Evolutionary conservation across 371 early-diverging fungal genomes (phyloP), one percentile per base, ranked within the genome.

Genomic region (Mortierella sp.): DNA sequence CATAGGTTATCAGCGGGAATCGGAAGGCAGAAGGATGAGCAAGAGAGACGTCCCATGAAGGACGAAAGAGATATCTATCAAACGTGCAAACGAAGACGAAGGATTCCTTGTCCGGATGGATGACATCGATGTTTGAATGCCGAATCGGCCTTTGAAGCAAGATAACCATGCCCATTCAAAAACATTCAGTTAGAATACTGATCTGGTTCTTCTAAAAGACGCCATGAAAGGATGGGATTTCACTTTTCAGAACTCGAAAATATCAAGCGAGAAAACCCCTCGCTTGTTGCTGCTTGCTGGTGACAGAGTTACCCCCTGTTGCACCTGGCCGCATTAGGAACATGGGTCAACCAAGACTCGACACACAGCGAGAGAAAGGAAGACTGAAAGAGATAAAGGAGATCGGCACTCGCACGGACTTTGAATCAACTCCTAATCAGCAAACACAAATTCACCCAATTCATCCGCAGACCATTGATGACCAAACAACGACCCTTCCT

Each of bases 331-430:
- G n/a, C n/a, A n/a, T n/a, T n/a, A n/a, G 61, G 16, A 61, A 61
- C n/a, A 14, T 29, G 37, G 8, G 61, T n/a, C n/a, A n/a, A n/a
- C 10, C 37, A 34, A 61, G 61, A 37, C 61, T 34, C 22, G 37
- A 55, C 55, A 53, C 43, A 19, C 26, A 24, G 43, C 3, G 61
- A 5, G 43, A 22, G 44, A 47, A 45, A 61, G n/a, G 47, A 11
- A 37, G 31, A 71, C n/a, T n/a, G 11, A 39, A 43, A 40, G 45
- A 64, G 2, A 64, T 13, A 6, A 61, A 31, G 61, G 22, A 22
- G 61, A 58, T 34, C 61, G 34, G 16, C 58, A 39, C 37, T 61
- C 61, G 61, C 61, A 61, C 61, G 61, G 61, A 61, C 61, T 61
- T 61, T 61, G 10, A 61, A 61, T 9, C n/a, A 9, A 0, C 47